Base-by-base conservation (phyloP, 2,329 filamentous ascomycete genomes). In the Aspergillus clavatus region DNA sequence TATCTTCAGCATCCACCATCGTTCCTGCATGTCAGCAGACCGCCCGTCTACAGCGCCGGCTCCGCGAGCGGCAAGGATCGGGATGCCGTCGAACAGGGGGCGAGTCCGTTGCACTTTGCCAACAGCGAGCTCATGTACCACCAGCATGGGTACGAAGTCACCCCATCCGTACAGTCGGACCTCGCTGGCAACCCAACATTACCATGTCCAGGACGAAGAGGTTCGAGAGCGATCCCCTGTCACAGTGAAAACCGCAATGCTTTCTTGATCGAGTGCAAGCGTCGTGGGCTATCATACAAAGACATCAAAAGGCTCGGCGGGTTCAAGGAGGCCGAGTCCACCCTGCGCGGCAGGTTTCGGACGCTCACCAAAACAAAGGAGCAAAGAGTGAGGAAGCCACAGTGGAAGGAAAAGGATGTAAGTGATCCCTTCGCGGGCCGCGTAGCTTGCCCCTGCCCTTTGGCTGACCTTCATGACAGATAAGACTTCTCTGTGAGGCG, bases 311-410 rank as follows among this genome's bases (percentile, higher is more conserved):
- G 59, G 18, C 53, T 63, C 2, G 69, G 70, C 1, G 58, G 60
- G 0, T 73, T 74, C 48, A 63, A 61, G 19, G 72, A 74, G 47
- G 71, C 72, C 0, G 72, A 75, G 43, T 75, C 72, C 3, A 75
- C 72, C 1, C 59, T 75, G 3, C 67, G 72, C 21, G 72, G 72
- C 2, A 63, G 72, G 16, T 74, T 68, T 44, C 67, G 72, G 22
- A 73, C 68, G 2, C 54, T 75, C 16, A 75, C 71, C 1, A 75
- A 75, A 45, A 47, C 59, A 1, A 73, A 72, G 41, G 69, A 72
- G 26, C 62, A 72, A 22, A 59, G 72, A 4, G 65, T 74, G 5
- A 61, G 72, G 27, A 74, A 72, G 43, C 72, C 72, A 0, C 61
- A 65, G 14, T 75, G 72, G 72, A 52, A 59, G 6, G 55, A 62